Conservation (phyloP, 1,139 yeast species). For the Saccharomyces hybrid region DNA sequence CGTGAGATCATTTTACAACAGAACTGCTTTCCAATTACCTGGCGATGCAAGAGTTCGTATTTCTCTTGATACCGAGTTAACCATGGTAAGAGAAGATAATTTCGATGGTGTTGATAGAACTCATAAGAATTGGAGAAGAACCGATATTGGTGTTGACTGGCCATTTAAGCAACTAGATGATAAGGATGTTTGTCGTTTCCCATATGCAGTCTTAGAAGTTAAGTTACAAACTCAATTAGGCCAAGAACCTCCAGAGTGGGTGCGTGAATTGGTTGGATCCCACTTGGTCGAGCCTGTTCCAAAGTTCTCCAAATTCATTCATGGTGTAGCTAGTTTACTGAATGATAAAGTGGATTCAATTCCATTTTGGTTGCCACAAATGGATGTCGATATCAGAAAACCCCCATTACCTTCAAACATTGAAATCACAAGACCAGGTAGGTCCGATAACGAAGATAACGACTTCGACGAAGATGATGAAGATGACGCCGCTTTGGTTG, state of each 20-base stretch:
- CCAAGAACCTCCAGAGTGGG: slow-evolving; percentile 98
- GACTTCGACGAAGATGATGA: slow-evolving; percentile 39
- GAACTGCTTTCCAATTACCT: slow-evolving; percentile 98
- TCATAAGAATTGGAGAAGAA: slow-evolving; percentile 92
- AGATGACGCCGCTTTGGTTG: slow-evolving; percentile 31
- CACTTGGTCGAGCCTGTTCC: slow-evolving; percentile 98
- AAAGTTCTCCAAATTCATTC: slow-evolving; percentile 92
- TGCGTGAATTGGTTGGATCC: slow-evolving; percentile 79
- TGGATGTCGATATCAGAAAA: slow-evolving; percentile 91
- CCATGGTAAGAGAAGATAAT: slow-evolving; percentile 95
- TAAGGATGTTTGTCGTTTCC: slow-evolving; percentile 82
- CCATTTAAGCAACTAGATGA: slow-evolving; percentile 84
- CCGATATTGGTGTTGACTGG: slow-evolving; percentile 96
- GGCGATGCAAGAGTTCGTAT: slow-evolving; percentile 99
- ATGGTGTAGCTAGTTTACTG: slow-evolving; percentile 83
- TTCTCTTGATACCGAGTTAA: slow-evolving; percentile 88
- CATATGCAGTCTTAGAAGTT: slow-evolving; percentile 95
- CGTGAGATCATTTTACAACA: slow-evolving; percentile 88
- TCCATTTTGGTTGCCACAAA: slow-evolving; percentile 97
- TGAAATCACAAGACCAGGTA: slow-evolving; percentile 30
- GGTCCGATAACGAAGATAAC: slow-evolving; percentile 33
- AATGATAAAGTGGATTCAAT: slow-evolving; percentile 76
- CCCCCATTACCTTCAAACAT: slow-evolving; percentile 55
- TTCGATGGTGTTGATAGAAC: slow-evolving; percentile 92
- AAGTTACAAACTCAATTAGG: slow-evolving; percentile 96